Evolutionary conservation across 306 rosid genomes (phyloP), one percentile per base, ranked within the genome.

Genomic region (Rubus idaeus): DNA sequence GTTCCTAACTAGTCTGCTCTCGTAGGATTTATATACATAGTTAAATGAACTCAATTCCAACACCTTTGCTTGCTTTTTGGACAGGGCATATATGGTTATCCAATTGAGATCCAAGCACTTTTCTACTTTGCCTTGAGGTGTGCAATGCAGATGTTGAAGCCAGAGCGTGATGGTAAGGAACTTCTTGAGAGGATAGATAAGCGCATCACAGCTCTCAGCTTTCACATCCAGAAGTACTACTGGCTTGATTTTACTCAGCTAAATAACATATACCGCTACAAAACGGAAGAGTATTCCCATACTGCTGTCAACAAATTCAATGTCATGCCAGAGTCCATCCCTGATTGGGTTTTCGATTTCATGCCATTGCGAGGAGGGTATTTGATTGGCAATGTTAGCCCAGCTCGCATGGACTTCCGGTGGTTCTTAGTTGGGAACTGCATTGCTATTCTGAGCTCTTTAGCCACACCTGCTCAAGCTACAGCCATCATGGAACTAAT

Each of bases 291-390:
- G 74, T 92, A 92, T 77, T 92, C 96, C 11, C 93, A 88, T 69
- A 92, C 93, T 68, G 97, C 97, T 14, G 97, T 90, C 77, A 90
- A 90, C 79, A 90, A 90, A 87, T 92, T 92, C 79, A 92, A 92
- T 57, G 96, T 92, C 63, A 92, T 92, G 84, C 97, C 96, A 58
- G 96, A 92, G 76, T 92, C 96, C 45, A 90, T 92, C 84, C 97
- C 96, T 41, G 88, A 92, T 0, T 92, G 97, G 97, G 83, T 92
- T 63, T 92, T 92, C 75, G 95, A 92, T 51, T 92, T 92, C 78
- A 85, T 92, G 97, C 97, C 97, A 13, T 83, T 81, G 39, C 88
- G 90, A 37, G 97, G 97, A 41, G 97, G 97, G 77, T 92, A 92
- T 88, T 90, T 92, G 35, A 84, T 92, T 52, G 97, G 97, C 64